Evolutionary conservation across 1,284 basidiomycete species (phyloP).

Genomic region (Pseudozyma flocculosa): DNA sequence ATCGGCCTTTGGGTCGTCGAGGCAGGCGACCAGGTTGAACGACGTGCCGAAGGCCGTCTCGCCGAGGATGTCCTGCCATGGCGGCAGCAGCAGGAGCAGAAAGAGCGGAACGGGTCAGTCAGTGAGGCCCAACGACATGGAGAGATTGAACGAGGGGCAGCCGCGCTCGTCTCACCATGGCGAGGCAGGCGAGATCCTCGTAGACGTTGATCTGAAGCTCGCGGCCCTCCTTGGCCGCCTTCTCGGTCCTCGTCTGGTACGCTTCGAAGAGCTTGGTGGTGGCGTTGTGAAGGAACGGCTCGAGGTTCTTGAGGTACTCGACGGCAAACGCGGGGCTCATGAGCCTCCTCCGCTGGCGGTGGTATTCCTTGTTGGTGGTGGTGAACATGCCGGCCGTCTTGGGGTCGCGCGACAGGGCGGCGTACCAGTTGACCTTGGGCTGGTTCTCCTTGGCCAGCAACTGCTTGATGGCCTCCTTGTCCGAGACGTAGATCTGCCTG

Average conservation of each 20-base stretch:
- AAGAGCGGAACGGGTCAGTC: no score
- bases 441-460: constrained; percentile 9
- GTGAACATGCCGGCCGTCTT: constrained; percentile 12
- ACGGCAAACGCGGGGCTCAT: constrained; percentile 8
- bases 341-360: constrained; percentile 3
- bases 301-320: constrained; percentile 7
- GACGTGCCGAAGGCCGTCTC: constrained; percentile 7
- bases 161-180: neutral
- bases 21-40: constrained; percentile 10
- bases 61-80: constrained; percentile 3
- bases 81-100: no score
- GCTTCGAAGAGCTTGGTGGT: constrained; percentile 8
- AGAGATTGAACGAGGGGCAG: neutral
- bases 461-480: constrained; percentile 8
- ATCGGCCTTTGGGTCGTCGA: constrained; percentile 4
- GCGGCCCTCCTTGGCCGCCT: neutral
- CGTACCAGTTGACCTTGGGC: constrained; percentile 12
- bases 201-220: constrained; percentile 3
- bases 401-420: constrained; percentile 6
- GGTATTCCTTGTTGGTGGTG: constrained; percentile 13
- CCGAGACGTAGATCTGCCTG: constrained; percentile 11
- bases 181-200: constrained; percentile 9
- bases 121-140: neutral
- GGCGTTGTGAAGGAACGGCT: constrained; percentile 6
- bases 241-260: constrained; percentile 1